phyloP scores from a whole-genome alignment of 306 rosid genomes.

The Prinsepia uniflora region DNA sequence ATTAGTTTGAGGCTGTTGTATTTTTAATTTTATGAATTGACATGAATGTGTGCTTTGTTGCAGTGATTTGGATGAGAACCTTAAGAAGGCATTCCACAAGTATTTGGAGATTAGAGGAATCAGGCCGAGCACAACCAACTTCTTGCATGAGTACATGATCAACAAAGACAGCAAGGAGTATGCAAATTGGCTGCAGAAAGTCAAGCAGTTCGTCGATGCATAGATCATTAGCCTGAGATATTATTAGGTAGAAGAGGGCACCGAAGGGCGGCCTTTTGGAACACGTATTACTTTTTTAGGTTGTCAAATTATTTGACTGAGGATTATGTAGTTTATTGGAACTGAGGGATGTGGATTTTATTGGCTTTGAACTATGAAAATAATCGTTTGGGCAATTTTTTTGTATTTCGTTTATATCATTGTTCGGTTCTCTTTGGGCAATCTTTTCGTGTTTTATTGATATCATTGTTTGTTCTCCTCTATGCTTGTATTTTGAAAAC shows the following conservation, averaged over 20 bases:
- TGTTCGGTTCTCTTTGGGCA: too few relatives aligned
- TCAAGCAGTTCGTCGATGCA: slow-evolving; percentile 61
- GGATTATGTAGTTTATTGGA: slow-evolving; percentile 6
- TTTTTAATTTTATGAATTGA: background rate
- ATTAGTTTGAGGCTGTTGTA: background rate
- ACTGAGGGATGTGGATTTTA: slow-evolving; percentile 1
- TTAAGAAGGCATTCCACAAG: slow-evolving; percentile 77
- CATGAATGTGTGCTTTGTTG: background rate
- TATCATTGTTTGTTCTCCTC: too few relatives aligned
- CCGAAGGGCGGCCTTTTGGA: background rate
- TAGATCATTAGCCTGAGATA: slow-evolving; percentile 25
- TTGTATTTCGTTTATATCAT: too few relatives aligned
- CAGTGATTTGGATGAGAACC: slow-evolving; percentile 80
- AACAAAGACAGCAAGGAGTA: slow-evolving; percentile 84
- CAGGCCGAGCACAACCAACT: slow-evolving; percentile 73
- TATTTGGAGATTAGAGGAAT: slow-evolving; percentile 90
- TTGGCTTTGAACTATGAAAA: background rate
- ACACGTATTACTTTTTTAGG: background rate
- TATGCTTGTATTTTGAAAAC: too few relatives aligned
- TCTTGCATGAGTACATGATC: slow-evolving; percentile 95
- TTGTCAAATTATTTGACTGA: background rate
- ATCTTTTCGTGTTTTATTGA: too few relatives aligned
- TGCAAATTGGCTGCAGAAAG: slow-evolving; percentile 69
- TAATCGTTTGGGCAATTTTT: background rate
- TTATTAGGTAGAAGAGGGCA: slow-evolving; percentile 8